Evolutionary conservation across 495 filamentous ascomycete genomes (phyloP), one percentile per base, ranked within the genome.

Genomic region (Tuber melanosporum): DNA sequence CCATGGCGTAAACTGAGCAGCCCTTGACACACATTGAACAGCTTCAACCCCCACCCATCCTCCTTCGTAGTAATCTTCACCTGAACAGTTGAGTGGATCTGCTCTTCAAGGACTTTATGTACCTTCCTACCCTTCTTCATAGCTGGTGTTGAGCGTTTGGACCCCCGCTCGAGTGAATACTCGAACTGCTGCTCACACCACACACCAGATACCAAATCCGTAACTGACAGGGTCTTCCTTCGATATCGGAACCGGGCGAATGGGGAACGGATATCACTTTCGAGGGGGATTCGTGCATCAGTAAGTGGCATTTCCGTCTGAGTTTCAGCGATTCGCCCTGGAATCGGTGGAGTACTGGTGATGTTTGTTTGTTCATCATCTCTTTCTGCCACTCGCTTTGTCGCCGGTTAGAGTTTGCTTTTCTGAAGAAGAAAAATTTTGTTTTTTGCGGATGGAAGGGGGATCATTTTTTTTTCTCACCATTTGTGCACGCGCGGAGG

Each of bases 141-240:
- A 1, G 92, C 93, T 15, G 88, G 83, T 0, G 96, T 98, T 3
- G 86, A 84, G 73, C 86, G 89, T 84, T 91, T 94, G 80, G 87
- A 88, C 26, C 96, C 96, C 22, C 84, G 85, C 69, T 89, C 90
- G 3, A 99, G 87, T 0, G 89, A 91, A 85, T 94, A 98, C 87
- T 89, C 92, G 80, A 97, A 95, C 83, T 99, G 95, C 70, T 98
- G 85, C 84, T 99, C 96, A 83, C 95, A 99, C 95, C 95, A 99
- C 14, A 94, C 89, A 3, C 94, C 94, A 20, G 92, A 91, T 2
- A 95, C 88, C 66, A 99, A 83, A 84, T 99, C 95, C 3, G 93
- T 92, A 7, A 99, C 95, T 1, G 92, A 93, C n/a, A 99, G 89
- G 0, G 92, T 88, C 80, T 92, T 94, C 79, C 88, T 91, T 0